Evolutionary conservation across 176 grass and related monocot genomes (phyloP).

Genomic region (Zizania latifolia): DNA sequence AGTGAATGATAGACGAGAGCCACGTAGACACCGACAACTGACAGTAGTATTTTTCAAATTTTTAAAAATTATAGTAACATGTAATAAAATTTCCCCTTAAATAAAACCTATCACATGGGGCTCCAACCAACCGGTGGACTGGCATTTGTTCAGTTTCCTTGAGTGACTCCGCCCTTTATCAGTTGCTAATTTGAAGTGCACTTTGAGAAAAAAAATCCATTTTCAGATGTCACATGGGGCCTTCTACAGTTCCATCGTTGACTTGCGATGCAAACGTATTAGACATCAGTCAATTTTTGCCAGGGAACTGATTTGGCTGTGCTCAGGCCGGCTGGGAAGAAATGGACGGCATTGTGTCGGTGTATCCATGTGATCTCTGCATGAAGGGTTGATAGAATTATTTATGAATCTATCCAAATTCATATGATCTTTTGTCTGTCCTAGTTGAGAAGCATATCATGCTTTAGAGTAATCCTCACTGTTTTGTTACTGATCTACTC

Average conservation of each 20-base stretch:
- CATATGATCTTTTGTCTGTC: neutral
- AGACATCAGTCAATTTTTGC: slow-evolving; percentile 3
- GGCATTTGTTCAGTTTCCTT: too few relatives aligned
- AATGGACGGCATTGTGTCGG: neutral
- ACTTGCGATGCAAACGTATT: neutral
- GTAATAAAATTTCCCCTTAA: too few relatives aligned
- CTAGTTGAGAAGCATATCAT: neutral
- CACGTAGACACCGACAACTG: too few relatives aligned
- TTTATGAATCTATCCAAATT: neutral
- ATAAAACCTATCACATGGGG: too few relatives aligned
- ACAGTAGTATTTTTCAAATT: too few relatives aligned
- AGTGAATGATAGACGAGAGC: too few relatives aligned
- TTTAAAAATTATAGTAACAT: too few relatives aligned
- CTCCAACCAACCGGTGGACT: too few relatives aligned
- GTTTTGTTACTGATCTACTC: too few relatives aligned
- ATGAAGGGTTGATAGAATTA: neutral
- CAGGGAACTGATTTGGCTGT: neutral
- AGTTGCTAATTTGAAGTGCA: too few relatives aligned
- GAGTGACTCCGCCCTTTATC: too few relatives aligned
- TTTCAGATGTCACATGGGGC: too few relatives aligned
- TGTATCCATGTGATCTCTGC: slow-evolving; percentile 17
- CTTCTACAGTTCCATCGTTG: neutral
- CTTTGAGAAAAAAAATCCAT: neutral
- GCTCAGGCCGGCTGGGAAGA: neutral
- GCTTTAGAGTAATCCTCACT: neutral